These are phyloP conservation scores for Rhizopus stolonifer DNA, from an alignment of 371 early-diverging fungal species.

Conservation along the genomic window DNA sequence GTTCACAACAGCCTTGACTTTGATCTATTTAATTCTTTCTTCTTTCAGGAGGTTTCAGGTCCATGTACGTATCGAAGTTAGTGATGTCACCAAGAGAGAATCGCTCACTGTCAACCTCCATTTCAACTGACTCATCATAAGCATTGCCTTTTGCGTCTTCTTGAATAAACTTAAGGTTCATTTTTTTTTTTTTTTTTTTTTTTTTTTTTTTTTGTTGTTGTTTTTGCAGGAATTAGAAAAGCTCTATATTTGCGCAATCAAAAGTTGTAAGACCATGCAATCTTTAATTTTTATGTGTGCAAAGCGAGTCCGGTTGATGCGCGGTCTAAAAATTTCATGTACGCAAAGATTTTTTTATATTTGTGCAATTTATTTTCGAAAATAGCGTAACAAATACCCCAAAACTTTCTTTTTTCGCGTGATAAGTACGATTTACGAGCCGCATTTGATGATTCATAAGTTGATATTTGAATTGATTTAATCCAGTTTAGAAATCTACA, in stretches of 20 bases:
- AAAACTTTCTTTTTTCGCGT: too few relatives aligned
- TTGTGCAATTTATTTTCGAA: conserved; percentile 7
- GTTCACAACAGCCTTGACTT: conserved; percentile 10
- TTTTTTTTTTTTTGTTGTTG: not conserved
- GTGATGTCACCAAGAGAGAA: conserved; percentile 10
- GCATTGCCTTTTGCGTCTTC: conserved; percentile 9
- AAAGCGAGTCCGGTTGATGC: too few relatives aligned
- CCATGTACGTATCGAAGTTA: conserved; percentile 6
- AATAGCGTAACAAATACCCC: not conserved
- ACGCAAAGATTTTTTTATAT: conserved; percentile 9
- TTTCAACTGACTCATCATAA: conserved; percentile 8
- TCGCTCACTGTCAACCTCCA: conserved; percentile 10
- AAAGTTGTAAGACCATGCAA: not conserved
- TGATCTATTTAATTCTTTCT: conserved; percentile 3
- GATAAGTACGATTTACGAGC: too few relatives aligned
- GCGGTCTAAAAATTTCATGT: too few relatives aligned
- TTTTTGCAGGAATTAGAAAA: not conserved
- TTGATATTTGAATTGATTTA: too few relatives aligned
- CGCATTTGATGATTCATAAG: too few relatives aligned
- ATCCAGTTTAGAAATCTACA: too few relatives aligned
- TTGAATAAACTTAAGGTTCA: not conserved
- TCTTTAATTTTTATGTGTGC: conserved; percentile 3
- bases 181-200: not conserved
- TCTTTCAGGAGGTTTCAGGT: conserved; percentile 4
- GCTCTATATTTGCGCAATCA: conserved; percentile 1